Base-by-base conservation (phyloP, 2,329 filamentous ascomycete genomes). In the Madurella fahalii region DNA sequence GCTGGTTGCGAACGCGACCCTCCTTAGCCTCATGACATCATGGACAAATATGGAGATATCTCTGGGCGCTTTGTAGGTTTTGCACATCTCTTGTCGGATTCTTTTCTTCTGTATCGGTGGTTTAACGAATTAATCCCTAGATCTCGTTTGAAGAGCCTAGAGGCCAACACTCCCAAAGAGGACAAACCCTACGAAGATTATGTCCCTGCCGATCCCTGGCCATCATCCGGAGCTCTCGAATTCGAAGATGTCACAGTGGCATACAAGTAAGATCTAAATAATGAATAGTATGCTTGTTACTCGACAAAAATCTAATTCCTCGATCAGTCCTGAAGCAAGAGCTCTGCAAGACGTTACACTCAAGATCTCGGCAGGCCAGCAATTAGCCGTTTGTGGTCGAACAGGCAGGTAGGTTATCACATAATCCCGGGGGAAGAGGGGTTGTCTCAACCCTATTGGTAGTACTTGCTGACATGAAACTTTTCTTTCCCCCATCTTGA, bases 381-480 rank as follows among this genome's bases (percentile, higher is more conserved):
- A 76, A 60, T 64, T 78, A n/a, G 69, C 75, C 2, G 69, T 83
- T 5, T 80, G 77, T 42, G 81, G 81, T 1, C 72, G 80, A 2
- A 83, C 75, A 20, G 79, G 42, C 43, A 25, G 25, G 25, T 25
- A 25, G 3, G 25, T 25, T 25, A 4, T 7, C 7, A 25, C 3
- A 25, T 25, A 25, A 25, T 25, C 25, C 4, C 7, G 25, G 25
- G 25, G 25, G 25, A 25, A 25, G 25, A 7, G 25, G 25, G 25
- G 7, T 7, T 7, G 25, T 25, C 25, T 25, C 25, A 25, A 25
- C 25, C 4, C 25, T 25, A 25, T 7, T 3, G 3, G 25, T 25
- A 25, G 25, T 25, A 25, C 25, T 25, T 7, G 25, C 25, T 25
- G 7, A 25, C 25, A 25, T 25, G 25, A 7, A 7, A n/a, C n/a